Percentiles rank a stretch among this genome's conserved stretches.
Conservation (phyloP, 768 basidiomycete species). For the Suillus americanus region DNA sequence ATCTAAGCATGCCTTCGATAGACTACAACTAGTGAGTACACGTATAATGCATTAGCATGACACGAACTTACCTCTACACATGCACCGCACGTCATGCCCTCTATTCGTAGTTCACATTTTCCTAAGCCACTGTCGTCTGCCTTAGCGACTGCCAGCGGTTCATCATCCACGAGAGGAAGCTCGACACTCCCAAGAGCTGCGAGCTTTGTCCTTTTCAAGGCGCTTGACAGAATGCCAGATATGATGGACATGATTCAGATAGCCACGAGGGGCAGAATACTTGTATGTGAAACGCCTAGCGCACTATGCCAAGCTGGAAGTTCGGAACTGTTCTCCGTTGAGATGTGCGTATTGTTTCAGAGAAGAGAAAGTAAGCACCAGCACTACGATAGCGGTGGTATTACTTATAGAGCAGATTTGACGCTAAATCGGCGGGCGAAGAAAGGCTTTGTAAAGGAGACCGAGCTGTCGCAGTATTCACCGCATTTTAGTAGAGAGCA, state of each 20-base stretch:
- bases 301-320: not conserved
- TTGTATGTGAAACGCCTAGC: not conserved
- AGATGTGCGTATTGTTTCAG: not conserved
- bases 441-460: not conserved
- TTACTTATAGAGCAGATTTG: not conserved
- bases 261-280: not conserved
- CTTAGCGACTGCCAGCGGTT: slow-evolving; percentile 26
- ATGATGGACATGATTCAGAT: slow-evolving; percentile 7
- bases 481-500: not conserved
- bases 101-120: slow-evolving; percentile 77
- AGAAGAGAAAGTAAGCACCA: not conserved
- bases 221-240: slow-evolving; percentile 1
- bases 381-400: not conserved
- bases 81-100: slow-evolving; percentile 89
- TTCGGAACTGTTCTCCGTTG: not conserved
- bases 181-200: slow-evolving; percentile 12
- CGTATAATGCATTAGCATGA: not conserved
- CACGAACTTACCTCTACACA: slow-evolving; percentile 73
- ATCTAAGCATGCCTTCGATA: slow-evolving; percentile 81
- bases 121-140: slow-evolving; percentile 31
- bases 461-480: not conserved
- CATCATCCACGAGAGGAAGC: slow-evolving; percentile 17
- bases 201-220: slow-evolving; percentile 11
- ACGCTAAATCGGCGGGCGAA: not conserved
- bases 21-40: slow-evolving; percentile 42